Evolutionary conservation across 768 basidiomycete genomes (phyloP).

Genomic region (Hemileccinum impolitum): DNA sequence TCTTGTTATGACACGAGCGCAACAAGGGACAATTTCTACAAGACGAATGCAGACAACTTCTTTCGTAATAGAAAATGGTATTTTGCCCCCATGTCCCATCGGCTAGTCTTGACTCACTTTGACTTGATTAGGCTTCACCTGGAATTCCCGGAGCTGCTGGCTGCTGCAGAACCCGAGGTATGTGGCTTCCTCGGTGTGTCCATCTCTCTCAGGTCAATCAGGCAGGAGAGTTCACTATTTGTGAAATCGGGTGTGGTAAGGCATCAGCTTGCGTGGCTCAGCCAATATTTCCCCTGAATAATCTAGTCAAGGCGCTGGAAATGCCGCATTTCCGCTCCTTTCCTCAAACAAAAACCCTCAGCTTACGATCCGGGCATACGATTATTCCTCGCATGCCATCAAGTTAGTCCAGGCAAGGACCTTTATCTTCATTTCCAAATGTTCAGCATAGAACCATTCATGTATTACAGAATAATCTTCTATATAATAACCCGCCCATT

Average conservation of each 20-base stretch:
- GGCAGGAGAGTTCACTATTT: conserved; percentile 75
- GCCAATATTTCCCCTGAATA: neutral
- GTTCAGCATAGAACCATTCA: neutral
- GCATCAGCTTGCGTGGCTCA: neutral
- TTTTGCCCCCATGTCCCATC: neutral
- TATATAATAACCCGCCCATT: conserved; percentile 62
- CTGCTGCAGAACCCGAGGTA: conserved; percentile 65
- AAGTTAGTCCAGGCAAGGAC: conserved; percentile 77
- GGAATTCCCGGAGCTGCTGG: conserved; percentile 90
- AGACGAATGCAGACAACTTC: conserved; percentile 79
- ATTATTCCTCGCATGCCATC: conserved; percentile 87
- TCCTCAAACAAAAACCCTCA: conserved; percentile 78
- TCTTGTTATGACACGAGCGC: conserved; percentile 20
- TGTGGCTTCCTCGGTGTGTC: conserved; percentile 9
- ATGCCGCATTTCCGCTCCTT: conserved; percentile 87
- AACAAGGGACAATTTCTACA: conserved; percentile 91
- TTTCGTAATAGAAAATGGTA: conserved; percentile 94
- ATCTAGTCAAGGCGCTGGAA: conserved; percentile 74
- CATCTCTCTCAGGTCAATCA: conserved; percentile 29
- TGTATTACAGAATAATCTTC: conserved; percentile 55
- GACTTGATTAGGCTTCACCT: conserved; percentile 67
- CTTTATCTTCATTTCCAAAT: neutral
- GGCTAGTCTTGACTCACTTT: conserved; percentile 1
- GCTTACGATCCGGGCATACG: conserved; percentile 75
- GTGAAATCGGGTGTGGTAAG: conserved; percentile 90